phyloP scores from a whole-genome alignment of 805 yeast genomes.

The Wickerhamomyces bovis region DNA sequence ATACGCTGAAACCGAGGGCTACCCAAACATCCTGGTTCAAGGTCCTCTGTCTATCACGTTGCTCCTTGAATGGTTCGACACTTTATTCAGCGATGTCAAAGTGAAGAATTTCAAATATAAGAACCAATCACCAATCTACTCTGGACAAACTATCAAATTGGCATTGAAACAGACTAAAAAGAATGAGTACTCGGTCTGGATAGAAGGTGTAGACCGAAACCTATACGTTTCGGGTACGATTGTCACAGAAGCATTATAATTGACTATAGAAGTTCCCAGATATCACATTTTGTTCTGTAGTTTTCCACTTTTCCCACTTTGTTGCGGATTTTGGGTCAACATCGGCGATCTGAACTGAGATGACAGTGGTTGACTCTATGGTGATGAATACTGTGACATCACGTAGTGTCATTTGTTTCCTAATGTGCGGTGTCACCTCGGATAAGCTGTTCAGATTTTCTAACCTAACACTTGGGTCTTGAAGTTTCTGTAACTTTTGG shows the following conservation, averaged over 20 bases:
- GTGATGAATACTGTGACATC: constrained; percentile 32
- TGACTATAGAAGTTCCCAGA: constrained; percentile 4
- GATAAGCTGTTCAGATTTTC: constrained; percentile 1
- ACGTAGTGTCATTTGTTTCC: constrained; percentile 31
- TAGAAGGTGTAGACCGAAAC: constrained; percentile 10
- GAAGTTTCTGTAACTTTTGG: constrained; percentile 17
- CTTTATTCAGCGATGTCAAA: constrained; percentile 10
- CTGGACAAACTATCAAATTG: constrained; percentile 25
- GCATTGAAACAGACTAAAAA: constrained; percentile 10
- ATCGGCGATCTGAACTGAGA: constrained; percentile 34
- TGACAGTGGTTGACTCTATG: constrained; percentile 10
- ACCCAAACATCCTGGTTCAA: constrained; percentile 60
- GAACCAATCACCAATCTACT: constrained; percentile 38
- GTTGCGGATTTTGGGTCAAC: constrained; percentile 44
- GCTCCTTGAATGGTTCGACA: constrained; percentile 45
- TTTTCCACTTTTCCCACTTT: constrained; percentile 44
- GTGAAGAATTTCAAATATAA: constrained; percentile 34
- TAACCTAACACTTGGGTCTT: constrained; percentile 9
- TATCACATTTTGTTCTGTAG: constrained; percentile 30
- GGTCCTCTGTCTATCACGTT: constrained; percentile 76
- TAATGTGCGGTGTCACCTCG: constrained; percentile 17
- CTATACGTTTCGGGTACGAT: constrained; percentile 12
- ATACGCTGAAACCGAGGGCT: constrained; percentile 55
- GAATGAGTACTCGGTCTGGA: constrained; percentile 15
- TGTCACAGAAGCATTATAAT: constrained; percentile 4